phyloP scores from a whole-genome alignment of 2,329 filamentous ascomycete genomes.

The Trichothecium roseum region DNA sequence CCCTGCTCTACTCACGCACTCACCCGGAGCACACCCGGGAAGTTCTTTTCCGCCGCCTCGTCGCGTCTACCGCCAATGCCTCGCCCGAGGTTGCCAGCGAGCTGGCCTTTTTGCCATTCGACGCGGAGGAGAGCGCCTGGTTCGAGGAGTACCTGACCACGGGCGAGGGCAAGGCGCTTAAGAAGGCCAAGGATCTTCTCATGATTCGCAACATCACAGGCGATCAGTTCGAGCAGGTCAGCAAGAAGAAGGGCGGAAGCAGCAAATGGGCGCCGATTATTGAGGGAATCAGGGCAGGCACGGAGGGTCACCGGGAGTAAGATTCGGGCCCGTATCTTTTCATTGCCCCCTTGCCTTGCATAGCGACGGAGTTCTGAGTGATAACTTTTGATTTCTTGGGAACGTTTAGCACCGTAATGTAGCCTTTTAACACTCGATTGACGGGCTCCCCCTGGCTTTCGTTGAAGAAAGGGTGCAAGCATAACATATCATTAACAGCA shows the following conservation, averaged over 20 bases:
- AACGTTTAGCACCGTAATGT: no score
- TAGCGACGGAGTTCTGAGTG: constrained; percentile 8
- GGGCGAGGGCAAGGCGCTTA: constrained; percentile 54
- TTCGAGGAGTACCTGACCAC: constrained; percentile 57
- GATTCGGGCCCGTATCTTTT: no score
- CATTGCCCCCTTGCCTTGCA: constrained; percentile 1
- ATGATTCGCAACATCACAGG: constrained; percentile 63
- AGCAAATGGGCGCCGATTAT: constrained; percentile 39
- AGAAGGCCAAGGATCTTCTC: constrained; percentile 60
- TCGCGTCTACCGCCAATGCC: constrained; percentile 39
- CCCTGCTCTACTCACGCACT: constrained; percentile 61
- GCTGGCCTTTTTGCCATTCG: constrained; percentile 64
- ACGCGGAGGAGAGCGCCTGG: constrained; percentile 60
- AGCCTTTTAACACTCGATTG: no score
- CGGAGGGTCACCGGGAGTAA: constrained; percentile 19
- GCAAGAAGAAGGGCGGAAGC: constrained; percentile 27
- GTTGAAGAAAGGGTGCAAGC: no score
- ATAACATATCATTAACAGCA: no score
- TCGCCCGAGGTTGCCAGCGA: constrained; percentile 39
- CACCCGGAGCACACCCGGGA: constrained; percentile 52
- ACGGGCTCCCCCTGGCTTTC: no score
- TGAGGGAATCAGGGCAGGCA: constrained; percentile 39
- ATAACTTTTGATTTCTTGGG: no score
- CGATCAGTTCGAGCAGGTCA: constrained; percentile 43
- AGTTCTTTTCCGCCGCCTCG: constrained; percentile 55